Percentiles rank a stretch among this genome's conserved stretches.
Evolutionary conservation across 768 basidiomycete species (phyloP).

Genomic region (Naematelia aurantialba): DNA sequence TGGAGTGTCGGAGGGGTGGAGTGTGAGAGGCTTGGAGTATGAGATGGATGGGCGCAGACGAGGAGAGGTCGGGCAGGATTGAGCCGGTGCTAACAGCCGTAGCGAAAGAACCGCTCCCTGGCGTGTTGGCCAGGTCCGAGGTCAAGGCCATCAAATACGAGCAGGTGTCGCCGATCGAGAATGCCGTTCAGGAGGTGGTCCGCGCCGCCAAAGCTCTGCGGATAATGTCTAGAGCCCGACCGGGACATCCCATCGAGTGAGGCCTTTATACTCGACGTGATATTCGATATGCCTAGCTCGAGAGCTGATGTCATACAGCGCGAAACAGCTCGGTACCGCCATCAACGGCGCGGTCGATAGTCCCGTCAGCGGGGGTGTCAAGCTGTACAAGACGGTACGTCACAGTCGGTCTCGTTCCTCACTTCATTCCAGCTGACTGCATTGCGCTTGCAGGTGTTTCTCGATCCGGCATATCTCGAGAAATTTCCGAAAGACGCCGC

Average conservation of each 20-base stretch:
- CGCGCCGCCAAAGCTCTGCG: constrained; percentile 59
- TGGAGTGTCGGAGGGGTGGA: too few species aligned
- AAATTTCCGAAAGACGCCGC: constrained; percentile 68
- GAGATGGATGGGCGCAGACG: too few species aligned
- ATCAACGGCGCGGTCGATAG: constrained; percentile 84
- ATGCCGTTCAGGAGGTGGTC: constrained; percentile 75
- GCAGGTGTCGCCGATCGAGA: constrained; percentile 81
- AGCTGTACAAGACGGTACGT: constrained; percentile 63
- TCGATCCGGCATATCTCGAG: constrained; percentile 64
- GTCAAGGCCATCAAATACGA: constrained; percentile 65
- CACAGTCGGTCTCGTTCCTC: neutral
- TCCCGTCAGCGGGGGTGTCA: constrained; percentile 69
- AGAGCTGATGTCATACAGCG: constrained; percentile 52
- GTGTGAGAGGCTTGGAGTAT: too few species aligned
- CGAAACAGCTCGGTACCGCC: constrained; percentile 72
- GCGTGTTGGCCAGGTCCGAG: constrained; percentile 83
- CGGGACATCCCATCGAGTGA: constrained; percentile 27
- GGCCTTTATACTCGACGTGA: constrained; percentile 12
- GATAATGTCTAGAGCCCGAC: constrained; percentile 9
- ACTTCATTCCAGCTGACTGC: constrained; percentile 1
- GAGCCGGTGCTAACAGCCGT: constrained; percentile 1
- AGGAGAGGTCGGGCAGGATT: too few species aligned
- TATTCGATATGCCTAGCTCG: neutral
- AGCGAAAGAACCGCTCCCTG: constrained; percentile 56
- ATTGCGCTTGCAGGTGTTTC: constrained; percentile 56